Conservation (phyloP, 1,139 yeast species). For the Entelexis sorbosivorans region DNA sequence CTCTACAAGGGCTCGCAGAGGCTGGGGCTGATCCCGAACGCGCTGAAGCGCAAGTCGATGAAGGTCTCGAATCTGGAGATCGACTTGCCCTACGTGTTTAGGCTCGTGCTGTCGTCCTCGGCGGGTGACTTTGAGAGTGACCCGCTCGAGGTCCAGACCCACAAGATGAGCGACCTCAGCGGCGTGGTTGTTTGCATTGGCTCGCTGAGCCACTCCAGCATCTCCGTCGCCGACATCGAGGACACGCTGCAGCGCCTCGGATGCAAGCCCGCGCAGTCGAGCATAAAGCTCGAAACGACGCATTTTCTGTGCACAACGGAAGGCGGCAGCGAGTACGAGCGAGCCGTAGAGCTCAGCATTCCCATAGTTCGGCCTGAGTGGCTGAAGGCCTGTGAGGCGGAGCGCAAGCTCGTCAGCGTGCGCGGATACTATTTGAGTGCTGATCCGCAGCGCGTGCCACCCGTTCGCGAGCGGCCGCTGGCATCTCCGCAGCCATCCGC, state of each 20-base stretch:
- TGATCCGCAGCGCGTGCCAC: conserved; percentile 29
- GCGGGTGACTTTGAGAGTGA: conserved; percentile 77
- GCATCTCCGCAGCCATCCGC: background rate
- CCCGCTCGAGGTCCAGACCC: conserved; percentile 61
- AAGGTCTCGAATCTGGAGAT: conserved; percentile 86
- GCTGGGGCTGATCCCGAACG: conserved; percentile 78
- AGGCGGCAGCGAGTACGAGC: conserved; percentile 52
- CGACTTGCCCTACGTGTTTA: conserved; percentile 72
- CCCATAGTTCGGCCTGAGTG: conserved; percentile 96
- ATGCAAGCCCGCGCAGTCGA: conserved; percentile 66
- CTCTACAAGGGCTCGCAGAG: conserved; percentile 71
- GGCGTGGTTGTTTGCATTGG: conserved; percentile 93
- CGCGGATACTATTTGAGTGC: conserved; percentile 46
- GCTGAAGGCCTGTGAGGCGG: conserved; percentile 87
- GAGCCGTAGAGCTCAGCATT: conserved; percentile 76
- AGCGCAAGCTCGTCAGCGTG: conserved; percentile 85
- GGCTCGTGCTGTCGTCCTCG: conserved; percentile 70
- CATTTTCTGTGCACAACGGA: conserved; percentile 79
- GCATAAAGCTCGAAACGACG: conserved; percentile 82
- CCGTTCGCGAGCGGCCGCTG: conserved; percentile 26
- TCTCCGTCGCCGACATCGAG: conserved; percentile 51
- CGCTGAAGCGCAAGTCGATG: conserved; percentile 66
- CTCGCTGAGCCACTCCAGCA: conserved; percentile 47
- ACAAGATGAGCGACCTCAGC: conserved; percentile 88
- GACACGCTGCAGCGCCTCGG: conserved; percentile 59